Conservation (phyloP, 805 yeast genomes). For the Saccharomyces paradoxus region DNA sequence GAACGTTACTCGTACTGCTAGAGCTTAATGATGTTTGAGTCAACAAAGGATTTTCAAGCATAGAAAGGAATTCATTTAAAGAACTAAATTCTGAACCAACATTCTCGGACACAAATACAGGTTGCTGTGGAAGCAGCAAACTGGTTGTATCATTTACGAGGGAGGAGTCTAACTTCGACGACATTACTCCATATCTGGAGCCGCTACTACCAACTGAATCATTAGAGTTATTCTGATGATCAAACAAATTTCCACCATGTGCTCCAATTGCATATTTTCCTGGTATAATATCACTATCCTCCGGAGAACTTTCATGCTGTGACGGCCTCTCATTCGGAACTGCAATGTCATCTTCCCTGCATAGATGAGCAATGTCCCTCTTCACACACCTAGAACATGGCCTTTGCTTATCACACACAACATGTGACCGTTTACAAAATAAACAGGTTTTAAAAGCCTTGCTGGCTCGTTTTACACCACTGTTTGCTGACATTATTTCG, state of each 20-base stretch:
- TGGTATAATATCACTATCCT: constrained; percentile 1
- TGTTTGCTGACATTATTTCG: not conserved
- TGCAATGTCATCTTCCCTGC: constrained; percentile 50
- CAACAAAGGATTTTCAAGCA: constrained; percentile 74
- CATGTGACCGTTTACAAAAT: constrained; percentile 85
- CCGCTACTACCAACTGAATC: constrained; percentile 15
- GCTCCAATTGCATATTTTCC: not conserved
- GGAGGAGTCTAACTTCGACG: not conserved
- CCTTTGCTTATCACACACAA: constrained; percentile 78
- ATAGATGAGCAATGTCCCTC: constrained; percentile 80
- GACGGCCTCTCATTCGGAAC: not conserved
- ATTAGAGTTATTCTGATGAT: constrained; percentile 24
- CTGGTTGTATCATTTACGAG: not conserved
- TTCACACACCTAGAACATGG: constrained; percentile 72
- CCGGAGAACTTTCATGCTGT: not conserved
- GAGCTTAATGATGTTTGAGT: not conserved
- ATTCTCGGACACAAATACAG: constrained; percentile 81
- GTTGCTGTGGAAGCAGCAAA: constrained; percentile 44
- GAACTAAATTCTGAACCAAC: constrained; percentile 91
- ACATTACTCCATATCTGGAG: constrained; percentile 11
- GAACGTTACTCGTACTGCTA: not conserved
- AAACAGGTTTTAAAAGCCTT: constrained; percentile 54
- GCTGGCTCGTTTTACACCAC: not conserved
- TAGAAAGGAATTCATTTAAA: constrained; percentile 76
- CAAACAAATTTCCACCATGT: not conserved